Evolutionary conservation across 140 eudicot genomes (phyloP).

Genomic region (Senecio squalidus): DNA sequence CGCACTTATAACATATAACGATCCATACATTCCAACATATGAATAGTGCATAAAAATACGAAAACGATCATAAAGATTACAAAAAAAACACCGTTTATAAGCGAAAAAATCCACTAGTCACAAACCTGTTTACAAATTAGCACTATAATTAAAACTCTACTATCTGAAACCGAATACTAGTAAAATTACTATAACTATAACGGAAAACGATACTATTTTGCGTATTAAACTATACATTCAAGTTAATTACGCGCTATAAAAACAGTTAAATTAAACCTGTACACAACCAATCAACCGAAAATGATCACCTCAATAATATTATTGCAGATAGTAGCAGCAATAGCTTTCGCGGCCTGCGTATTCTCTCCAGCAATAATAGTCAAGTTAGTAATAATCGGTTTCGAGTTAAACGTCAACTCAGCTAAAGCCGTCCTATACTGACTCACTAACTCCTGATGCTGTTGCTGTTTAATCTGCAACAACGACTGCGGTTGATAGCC

Average conservation of each 20-base stretch:
- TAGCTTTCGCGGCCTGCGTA: conserved; percentile 79
- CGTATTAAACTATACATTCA: no score
- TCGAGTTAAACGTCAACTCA: conserved; percentile 91
- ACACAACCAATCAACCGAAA: conserved; percentile 6
- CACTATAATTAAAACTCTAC: neutral
- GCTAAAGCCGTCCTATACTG: conserved; percentile 84
- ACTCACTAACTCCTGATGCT: conserved; percentile 79
- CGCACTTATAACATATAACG: neutral
- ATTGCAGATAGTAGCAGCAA: conserved; percentile 67
- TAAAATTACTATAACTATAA: no score
- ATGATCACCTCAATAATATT: conserved; percentile 92
- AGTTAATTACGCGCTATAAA: neutral
- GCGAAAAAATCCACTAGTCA: neutral
- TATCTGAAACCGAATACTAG: neutral
- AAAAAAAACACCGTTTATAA: neutral
- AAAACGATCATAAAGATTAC: neutral
- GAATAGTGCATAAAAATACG: neutral
- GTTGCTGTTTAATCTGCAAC: conserved; percentile 34
- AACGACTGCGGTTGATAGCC: conserved; percentile 39
- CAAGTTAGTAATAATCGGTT: conserved; percentile 89
- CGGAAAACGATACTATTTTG: neutral
- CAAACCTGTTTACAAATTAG: conserved; percentile 2
- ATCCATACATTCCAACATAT: neutral
- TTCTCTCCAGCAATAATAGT: conserved; percentile 97
- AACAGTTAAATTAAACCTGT: conserved; percentile 4